phyloP scores from a whole-genome alignment of 805 yeast species.

The Jamesozyma spencerorum region DNA sequence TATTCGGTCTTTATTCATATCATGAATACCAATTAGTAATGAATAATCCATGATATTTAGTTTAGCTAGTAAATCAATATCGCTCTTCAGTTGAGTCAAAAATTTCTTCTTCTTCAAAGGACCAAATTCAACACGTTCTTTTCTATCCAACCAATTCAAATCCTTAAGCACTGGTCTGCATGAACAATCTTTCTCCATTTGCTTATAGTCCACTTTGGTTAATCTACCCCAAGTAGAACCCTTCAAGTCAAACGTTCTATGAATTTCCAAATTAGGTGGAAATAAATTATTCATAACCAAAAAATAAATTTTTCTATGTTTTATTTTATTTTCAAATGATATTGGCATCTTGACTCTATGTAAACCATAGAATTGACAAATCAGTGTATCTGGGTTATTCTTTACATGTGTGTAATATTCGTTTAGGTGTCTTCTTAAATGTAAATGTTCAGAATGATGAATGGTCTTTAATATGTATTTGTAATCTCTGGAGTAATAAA shows the following conservation, averaged over 20 bases:
- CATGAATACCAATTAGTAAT: conserved; percentile 78
- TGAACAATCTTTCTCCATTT: conserved; percentile 17
- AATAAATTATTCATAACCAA: conserved; percentile 94
- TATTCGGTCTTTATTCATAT: conserved; percentile 34
- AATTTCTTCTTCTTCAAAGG: conserved; percentile 55
- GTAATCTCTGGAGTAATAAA: conserved; percentile 88
- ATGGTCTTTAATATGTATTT: conserved; percentile 92
- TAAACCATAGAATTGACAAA: conserved; percentile 90
- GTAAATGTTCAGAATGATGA: conserved; percentile 85
- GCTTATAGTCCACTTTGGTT: conserved; percentile 32
- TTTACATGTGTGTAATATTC: conserved; percentile 78
- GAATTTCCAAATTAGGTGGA: conserved; percentile 86
- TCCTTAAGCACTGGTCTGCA: conserved; percentile 61
- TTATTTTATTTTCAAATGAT: conserved; percentile 28
- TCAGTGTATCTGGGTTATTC: conserved; percentile 73
- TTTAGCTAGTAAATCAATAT: conserved; percentile 60
- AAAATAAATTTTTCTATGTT: conserved; percentile 73
- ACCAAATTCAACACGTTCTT: conserved; percentile 63
- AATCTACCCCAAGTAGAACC: conserved; percentile 83
- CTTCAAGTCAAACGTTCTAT: conserved; percentile 78
- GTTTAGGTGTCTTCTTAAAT: conserved; percentile 60
- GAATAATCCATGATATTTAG: conserved; percentile 95
- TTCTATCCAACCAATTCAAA: conserved; percentile 70
- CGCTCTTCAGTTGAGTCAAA: conserved; percentile 61
- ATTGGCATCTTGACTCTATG: conserved; percentile 88